phyloP scores from a whole-genome alignment of 139 green algal species.

The Deuterostichococcus epilithicus region DNA sequence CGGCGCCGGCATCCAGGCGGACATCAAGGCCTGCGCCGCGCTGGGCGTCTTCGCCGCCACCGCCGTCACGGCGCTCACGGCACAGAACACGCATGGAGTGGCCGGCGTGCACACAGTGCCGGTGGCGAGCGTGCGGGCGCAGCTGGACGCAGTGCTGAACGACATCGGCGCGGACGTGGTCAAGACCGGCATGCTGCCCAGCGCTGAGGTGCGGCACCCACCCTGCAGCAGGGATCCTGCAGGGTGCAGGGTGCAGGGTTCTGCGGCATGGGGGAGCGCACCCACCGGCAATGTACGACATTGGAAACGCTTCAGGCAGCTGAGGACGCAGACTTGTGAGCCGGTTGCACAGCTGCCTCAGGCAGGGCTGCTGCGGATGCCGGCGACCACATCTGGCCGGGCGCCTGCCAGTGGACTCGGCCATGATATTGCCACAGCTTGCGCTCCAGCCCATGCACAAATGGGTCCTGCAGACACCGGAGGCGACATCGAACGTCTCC shows the following conservation, averaged over 20 bases:
- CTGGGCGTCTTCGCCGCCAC: slow-evolving; percentile 70
- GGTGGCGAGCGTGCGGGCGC: slow-evolving; percentile 55
- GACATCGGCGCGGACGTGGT: slow-evolving; percentile 81
- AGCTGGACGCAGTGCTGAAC: slow-evolving; percentile 80
- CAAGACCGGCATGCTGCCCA: slow-evolving; percentile 95
- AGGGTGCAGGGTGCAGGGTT: too few species aligned
- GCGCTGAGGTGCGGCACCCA: slow-evolving; percentile 32
- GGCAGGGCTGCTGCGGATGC: too few species aligned
- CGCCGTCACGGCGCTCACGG: slow-evolving; percentile 88
- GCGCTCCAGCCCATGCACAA: too few species aligned
- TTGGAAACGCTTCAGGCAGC: neutral
- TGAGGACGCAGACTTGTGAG: neutral
- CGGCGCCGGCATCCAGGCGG: slow-evolving; percentile 89
- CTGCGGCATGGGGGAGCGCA: too few species aligned
- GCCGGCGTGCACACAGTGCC: slow-evolving; percentile 58
- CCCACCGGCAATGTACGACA: too few species aligned
- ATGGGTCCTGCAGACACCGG: too few species aligned
- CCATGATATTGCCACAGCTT: too few species aligned
- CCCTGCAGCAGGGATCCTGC: too few species aligned
- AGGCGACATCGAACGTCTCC: too few species aligned
- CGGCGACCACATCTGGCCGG: too few species aligned
- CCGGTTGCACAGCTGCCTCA: too few species aligned
- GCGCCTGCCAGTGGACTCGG: too few species aligned
- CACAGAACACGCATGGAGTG: slow-evolving; percentile 91
- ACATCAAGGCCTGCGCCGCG: slow-evolving; percentile 68